Conservation (phyloP, 352 stramenopile genomes). For the Halophytophthora polymorphica region DNA sequence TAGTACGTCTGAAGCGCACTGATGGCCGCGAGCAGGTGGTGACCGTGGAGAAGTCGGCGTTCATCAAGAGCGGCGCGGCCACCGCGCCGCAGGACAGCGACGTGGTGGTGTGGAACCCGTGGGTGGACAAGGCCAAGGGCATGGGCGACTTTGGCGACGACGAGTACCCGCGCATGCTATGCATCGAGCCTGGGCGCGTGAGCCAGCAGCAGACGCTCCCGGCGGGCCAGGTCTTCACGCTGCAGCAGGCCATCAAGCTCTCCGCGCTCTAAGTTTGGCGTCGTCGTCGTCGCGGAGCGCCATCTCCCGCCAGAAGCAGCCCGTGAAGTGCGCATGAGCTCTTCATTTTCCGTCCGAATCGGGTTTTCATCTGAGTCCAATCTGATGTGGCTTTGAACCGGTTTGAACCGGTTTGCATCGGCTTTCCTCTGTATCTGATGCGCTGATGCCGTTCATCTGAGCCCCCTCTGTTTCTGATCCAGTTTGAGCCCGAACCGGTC, state of each 20-base stretch:
- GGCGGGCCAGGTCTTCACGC: constrained; percentile 50
- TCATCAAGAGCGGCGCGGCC: constrained; percentile 42
- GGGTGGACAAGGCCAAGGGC: constrained; percentile 88
- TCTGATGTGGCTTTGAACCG: background rate
- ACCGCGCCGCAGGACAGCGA: constrained; percentile 48
- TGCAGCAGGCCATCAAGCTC: constrained; percentile 66
- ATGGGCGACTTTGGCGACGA: constrained; percentile 95
- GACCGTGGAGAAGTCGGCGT: constrained; percentile 71
- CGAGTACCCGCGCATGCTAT: constrained; percentile 94
- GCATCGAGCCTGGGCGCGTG: constrained; percentile 91
- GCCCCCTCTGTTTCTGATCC: no score
- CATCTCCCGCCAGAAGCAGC: no score
- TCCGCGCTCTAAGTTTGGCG: constrained; percentile 44
- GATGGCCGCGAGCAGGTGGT: constrained; percentile 54
- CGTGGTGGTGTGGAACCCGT: constrained; percentile 94
- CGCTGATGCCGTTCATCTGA: no score
- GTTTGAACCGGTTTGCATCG: background rate
- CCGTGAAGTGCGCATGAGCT: no score
- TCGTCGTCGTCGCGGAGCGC: no score
- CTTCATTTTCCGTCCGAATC: no score
- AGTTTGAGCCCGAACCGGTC: no score
- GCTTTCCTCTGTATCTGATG: no score
- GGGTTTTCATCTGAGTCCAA: no score
- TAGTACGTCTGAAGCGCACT: constrained; percentile 61
- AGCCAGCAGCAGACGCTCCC: constrained; percentile 63